Percentiles rank a stretch among this genome's conserved stretches.
phyloP scores from a whole-genome alignment of 805 yeast species.

The Vanderwaltozyma polyspora region DNA sequence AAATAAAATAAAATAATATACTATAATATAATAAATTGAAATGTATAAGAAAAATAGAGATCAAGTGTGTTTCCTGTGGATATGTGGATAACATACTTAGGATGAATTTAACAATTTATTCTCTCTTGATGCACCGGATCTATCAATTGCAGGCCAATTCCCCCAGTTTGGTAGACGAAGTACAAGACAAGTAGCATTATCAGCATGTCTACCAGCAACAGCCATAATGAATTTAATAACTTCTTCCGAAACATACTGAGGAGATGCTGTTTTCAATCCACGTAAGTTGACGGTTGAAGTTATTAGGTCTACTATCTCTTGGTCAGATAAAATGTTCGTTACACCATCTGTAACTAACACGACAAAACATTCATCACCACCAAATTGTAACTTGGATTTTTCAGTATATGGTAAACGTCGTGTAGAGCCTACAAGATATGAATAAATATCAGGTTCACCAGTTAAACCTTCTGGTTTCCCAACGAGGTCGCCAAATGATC shows the following conservation, averaged over 20 bases:
- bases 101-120: slow-evolving; percentile 34
- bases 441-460: slow-evolving; percentile 83
- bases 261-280: slow-evolving; percentile 65
- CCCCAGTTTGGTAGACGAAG: slow-evolving; percentile 87
- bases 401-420: slow-evolving; percentile 30
- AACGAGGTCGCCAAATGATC: slow-evolving; percentile 81
- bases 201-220: slow-evolving; percentile 66
- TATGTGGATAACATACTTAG: background rate
- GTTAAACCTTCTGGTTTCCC: slow-evolving; percentile 78
- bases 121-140: slow-evolving; percentile 76
- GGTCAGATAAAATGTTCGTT: slow-evolving; percentile 69
- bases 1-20: too few species aligned
- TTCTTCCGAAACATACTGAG: slow-evolving; percentile 78
- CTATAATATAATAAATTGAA: too few species aligned
- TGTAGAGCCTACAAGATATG: slow-evolving; percentile 56
- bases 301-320: slow-evolving; percentile 80
- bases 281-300: slow-evolving; percentile 49
- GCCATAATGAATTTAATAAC: slow-evolving; percentile 74
- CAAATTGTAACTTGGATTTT: slow-evolving; percentile 33
- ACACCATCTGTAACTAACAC: slow-evolving; percentile 82
- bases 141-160: slow-evolving; percentile 72
- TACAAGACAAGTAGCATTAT: slow-evolving; percentile 88
- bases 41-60: too few species aligned
- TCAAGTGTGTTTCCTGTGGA: too few species aligned
- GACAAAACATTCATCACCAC: slow-evolving; percentile 84